Evolutionary conservation across 352 stramenopile species (phyloP), one percentile per base, ranked within the genome.

Genomic region (Globisporangium spiculum): DNA sequence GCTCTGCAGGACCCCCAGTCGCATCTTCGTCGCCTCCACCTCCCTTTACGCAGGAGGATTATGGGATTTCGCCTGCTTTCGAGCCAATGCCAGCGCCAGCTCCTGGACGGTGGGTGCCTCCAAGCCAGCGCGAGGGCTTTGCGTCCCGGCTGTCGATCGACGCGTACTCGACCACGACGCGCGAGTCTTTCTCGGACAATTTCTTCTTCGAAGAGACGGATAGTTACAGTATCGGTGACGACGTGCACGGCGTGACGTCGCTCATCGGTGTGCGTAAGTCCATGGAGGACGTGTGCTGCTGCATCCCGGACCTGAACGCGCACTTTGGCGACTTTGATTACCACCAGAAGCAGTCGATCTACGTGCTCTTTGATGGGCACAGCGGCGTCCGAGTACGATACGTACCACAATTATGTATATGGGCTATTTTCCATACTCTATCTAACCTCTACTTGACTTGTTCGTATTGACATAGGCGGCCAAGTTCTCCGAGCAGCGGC

Each of bases 241-340:
- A 90, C 26, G 68, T 79, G 32, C 81, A 94, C 64, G 88, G 88
- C 14, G 86, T 92, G 34, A 96, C 88, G 30, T 94, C 86, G 54
- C 73, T 96, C 27, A 78, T 91, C 46, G 88, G 88, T 12, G 88
- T 94, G 58, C 82, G 88, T 12, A 88, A 81, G 53, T 75, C 71
- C 8, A 87, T 94, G 68, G 88, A 96, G 65, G 88, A 96, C 58
- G 81, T 96, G 60, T 93, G 86, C 67, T 91, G 83, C 69, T 93
- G 85, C 65, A 83, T 93, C 16, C 86, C 88, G 5, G 80, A 94
- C 44, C 66, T 94, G 34, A 93, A 89, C 24, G 63, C 79, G 32
- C 75, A 84, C 14, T 69, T 89, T 20, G 56, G 73, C 52, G 74
- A 77, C 32, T 62, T 62, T 7, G 69, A 80, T 55, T 84, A 77